Conservation (phyloP, 164 flowering plant genomes). For the Echeveria elegans region DNA sequence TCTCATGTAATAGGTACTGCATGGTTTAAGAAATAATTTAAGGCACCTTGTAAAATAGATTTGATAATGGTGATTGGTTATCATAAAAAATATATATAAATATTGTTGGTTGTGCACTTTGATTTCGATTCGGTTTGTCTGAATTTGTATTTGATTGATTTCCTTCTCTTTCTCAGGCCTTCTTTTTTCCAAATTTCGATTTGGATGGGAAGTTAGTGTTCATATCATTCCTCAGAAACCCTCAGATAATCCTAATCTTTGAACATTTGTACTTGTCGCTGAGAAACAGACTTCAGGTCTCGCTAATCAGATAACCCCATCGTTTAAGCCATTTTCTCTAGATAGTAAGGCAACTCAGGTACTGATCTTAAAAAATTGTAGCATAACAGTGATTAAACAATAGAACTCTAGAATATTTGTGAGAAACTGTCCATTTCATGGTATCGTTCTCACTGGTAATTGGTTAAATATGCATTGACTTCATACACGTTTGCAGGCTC, state of each 20-base stretch:
- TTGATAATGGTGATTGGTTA: no score
- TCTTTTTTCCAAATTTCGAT: constrained; percentile 72
- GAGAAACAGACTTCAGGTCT: constrained; percentile 42
- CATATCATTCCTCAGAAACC: constrained; percentile 44
- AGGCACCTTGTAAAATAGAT: background rate
- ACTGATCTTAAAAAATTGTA: background rate
- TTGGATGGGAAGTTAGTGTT: constrained; percentile 73
- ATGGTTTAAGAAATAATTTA: background rate
- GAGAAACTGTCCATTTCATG: background rate
- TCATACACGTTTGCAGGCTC: constrained; percentile 31
- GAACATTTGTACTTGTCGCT: constrained; percentile 68
- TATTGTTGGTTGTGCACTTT: no score
- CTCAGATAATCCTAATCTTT: constrained; percentile 36
- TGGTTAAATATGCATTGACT: background rate
- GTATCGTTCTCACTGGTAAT: background rate
- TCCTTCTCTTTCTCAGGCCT: constrained; percentile 36
- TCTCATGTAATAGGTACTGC: constrained; percentile 83
- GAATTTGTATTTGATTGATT: background rate
- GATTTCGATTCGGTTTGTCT: background rate
- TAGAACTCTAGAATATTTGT: background rate
- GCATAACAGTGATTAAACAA: background rate
- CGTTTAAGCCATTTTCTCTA: constrained; percentile 31
- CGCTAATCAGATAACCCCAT: constrained; percentile 34
- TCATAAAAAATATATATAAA: no score
- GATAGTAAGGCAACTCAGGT: constrained; percentile 49